A percentile compares a stretch with the other conserved stretches of the same genome.
Conservation (phyloP, 805 yeast genomes). For the Saturnispora dispora region DNA sequence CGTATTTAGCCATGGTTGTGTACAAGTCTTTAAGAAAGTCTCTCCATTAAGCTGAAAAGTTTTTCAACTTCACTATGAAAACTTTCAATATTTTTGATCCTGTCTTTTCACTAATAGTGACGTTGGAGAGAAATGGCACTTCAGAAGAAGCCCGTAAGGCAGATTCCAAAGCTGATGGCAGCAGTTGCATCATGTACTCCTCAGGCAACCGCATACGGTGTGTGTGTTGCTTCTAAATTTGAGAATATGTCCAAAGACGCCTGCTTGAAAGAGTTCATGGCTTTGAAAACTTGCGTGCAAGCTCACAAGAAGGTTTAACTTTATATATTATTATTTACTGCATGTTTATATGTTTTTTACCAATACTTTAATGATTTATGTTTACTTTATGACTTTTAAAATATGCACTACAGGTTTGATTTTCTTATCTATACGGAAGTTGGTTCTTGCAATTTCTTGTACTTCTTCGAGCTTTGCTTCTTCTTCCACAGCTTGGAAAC, state of each 20-base stretch:
- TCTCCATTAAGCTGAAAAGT: background rate
- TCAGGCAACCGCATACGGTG: slow-evolving; percentile 38
- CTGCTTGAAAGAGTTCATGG: slow-evolving; percentile 42
- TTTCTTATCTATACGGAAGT: background rate
- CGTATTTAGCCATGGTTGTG: slow-evolving; percentile 3
- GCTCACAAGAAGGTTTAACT: slow-evolving; percentile 10
- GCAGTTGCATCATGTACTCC: slow-evolving; percentile 24
- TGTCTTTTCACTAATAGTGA: background rate
- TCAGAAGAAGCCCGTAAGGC: slow-evolving; percentile 21
- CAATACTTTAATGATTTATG: background rate
- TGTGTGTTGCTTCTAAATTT: slow-evolving; percentile 44
- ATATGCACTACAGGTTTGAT: background rate
- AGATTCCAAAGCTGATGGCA: slow-evolving; percentile 26
- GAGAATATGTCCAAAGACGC: slow-evolving; percentile 41
- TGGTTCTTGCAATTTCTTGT: background rate
- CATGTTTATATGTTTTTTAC: background rate
- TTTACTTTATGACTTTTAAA: background rate
- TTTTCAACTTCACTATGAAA: background rate
- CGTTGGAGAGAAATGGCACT: background rate
- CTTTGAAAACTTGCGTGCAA: slow-evolving; percentile 43
- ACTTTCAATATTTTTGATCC: background rate
- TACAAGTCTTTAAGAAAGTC: background rate
- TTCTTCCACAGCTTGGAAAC: slow-evolving; percentile 2
- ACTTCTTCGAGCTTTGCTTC: slow-evolving; percentile 4
- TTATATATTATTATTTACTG: background rate